Percentiles rank a stretch among this genome's conserved stretches.
phyloP scores from a whole-genome alignment of 768 basidiomycete species.

The Filobasidium wieringae region DNA sequence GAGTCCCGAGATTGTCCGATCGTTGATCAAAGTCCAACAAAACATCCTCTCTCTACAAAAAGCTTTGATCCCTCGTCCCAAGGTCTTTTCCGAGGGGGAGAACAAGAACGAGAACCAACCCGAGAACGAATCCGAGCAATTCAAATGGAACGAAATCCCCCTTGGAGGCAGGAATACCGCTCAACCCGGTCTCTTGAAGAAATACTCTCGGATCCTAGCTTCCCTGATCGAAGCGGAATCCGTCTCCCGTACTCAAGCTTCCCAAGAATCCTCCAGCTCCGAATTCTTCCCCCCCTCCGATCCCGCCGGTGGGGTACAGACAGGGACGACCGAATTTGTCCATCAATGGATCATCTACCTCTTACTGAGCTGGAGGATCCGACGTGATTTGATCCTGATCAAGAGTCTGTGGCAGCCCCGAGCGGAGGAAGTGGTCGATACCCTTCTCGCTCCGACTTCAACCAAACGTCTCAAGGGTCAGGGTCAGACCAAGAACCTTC shows the following conservation, averaged over 20 bases:
- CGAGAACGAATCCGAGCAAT: neutral
- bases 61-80: slow-evolving; percentile 25
- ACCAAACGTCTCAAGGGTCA: neutral
- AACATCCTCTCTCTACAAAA: slow-evolving; percentile 41
- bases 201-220: slow-evolving; percentile 72
- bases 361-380: slow-evolving; percentile 71
- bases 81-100: slow-evolving; percentile 39
- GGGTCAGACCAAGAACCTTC: neutral
- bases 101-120: neutral
- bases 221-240: slow-evolving; percentile 83
- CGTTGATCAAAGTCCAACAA: slow-evolving; percentile 68
- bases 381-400: slow-evolving; percentile 73
- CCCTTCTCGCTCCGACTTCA: neutral
- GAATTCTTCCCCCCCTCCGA: slow-evolving; percentile 16
- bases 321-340: slow-evolving; percentile 60
- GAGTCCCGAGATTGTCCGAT: slow-evolving; percentile 81
- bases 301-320: neutral
- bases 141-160: neutral
- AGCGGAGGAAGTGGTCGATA: neutral
- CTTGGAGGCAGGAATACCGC: neutral
- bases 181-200: slow-evolving; percentile 46
- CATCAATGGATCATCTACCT: slow-evolving; percentile 80
- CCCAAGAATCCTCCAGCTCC: slow-evolving; percentile 23
- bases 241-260: slow-evolving; percentile 52
- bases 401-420: neutral